A percentile compares a stretch with the other conserved stretches of the same genome.
Evolutionary conservation across 768 basidiomycete species (phyloP).

Genomic region (Clitopilus passeckerianus): DNA sequence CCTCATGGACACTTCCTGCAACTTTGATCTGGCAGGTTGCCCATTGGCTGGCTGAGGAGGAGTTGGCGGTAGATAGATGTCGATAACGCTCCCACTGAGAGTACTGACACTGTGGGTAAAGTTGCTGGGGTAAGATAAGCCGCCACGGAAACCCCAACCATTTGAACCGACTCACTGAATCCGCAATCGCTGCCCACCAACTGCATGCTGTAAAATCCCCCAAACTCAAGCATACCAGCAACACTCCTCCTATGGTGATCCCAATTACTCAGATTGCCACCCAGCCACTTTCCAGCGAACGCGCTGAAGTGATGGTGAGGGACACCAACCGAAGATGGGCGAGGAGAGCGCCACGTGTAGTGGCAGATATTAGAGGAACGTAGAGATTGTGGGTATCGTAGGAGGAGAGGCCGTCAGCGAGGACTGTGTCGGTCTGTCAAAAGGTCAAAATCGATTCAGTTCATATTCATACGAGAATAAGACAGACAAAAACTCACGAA

Average conservation of each 20-base stretch:
- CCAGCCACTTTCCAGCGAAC: constrained; percentile 72
- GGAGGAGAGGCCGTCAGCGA: constrained; percentile 53
- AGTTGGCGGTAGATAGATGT: constrained; percentile 7
- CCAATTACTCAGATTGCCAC: constrained; percentile 61
- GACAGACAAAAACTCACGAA: constrained; percentile 30
- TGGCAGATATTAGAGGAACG: constrained; percentile 67
- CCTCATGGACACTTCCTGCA: background rate
- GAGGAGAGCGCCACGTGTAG: constrained; percentile 57
- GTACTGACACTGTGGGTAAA: background rate
- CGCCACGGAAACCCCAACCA: too few species aligned
- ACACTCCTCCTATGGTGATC: constrained; percentile 55
- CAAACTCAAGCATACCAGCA: constrained; percentile 63
- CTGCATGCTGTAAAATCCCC: constrained; percentile 59
- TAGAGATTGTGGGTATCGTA: constrained; percentile 66
- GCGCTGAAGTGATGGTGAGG: constrained; percentile 71
- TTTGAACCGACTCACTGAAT: constrained; percentile 39
- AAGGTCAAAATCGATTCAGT: background rate
- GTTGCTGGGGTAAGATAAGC: background rate
- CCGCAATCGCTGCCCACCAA: constrained; percentile 79
- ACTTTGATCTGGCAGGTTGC: background rate
- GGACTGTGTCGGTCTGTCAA: constrained; percentile 36
- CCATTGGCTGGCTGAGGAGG: background rate
- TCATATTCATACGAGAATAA: too few species aligned
- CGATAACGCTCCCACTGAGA: constrained; percentile 10
- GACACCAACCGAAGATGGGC: constrained; percentile 53